A percentile compares a stretch with the other conserved stretches of the same genome.
phyloP scores from a whole-genome alignment of 106 monocot species.

The Allium sativum region DNA sequence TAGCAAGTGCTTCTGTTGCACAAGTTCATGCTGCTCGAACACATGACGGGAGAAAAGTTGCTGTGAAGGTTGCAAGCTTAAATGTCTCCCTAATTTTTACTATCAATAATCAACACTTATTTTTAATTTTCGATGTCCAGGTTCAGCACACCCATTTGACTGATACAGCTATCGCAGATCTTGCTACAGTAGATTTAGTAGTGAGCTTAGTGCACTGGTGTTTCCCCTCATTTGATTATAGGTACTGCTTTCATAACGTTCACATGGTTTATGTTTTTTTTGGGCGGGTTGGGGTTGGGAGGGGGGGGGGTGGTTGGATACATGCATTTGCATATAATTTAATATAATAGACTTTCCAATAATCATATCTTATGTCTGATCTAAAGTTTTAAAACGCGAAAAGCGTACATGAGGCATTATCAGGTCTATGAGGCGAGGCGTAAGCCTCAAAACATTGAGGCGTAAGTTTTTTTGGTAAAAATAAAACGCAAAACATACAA shows the following conservation, averaged over 20 bases:
- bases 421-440: too few relatives aligned
- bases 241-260: slow-evolving; percentile 28
- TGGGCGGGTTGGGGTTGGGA: too few relatives aligned
- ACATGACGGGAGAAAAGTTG: slow-evolving; percentile 77
- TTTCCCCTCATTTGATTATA: slow-evolving; percentile 96
- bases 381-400: too few relatives aligned
- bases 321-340: too few relatives aligned
- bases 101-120: neutral
- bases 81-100: neutral
- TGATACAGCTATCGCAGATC: slow-evolving; percentile 83
- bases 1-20: slow-evolving; percentile 96
- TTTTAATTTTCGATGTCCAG: slow-evolving; percentile 23
- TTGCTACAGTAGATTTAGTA: slow-evolving; percentile 74
- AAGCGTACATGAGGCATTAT: too few relatives aligned
- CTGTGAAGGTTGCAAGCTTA: slow-evolving; percentile 65
- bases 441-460: too few relatives aligned
- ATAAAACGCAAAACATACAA: too few relatives aligned
- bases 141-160: slow-evolving; percentile 85
- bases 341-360: too few relatives aligned
- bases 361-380: too few relatives aligned
- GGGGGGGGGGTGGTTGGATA: too few relatives aligned
- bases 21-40: slow-evolving; percentile 92
- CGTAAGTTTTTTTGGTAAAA: too few relatives aligned
- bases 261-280: neutral
- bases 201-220: slow-evolving; percentile 74